Conservation (phyloP, 176 grass and related monocot genomes). For the Ensete ventricosum region DNA sequence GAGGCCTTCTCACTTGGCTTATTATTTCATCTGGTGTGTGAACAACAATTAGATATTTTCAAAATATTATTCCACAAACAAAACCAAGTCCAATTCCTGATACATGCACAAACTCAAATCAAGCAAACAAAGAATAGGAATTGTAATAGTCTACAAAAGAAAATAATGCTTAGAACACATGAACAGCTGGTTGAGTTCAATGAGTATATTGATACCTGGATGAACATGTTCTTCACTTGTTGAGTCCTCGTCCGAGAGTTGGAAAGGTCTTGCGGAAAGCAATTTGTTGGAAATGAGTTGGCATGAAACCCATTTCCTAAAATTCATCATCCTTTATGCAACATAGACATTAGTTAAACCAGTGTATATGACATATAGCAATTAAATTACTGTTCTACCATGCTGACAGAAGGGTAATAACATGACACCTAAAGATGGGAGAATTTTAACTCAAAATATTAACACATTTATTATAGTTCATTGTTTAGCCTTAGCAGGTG, state of each 20-base stretch:
- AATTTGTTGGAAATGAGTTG: conserved; percentile 35
- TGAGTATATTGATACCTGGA: neutral
- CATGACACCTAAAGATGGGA: neutral
- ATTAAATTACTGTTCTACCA: neutral
- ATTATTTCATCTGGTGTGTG: neutral
- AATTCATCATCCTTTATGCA: conserved; percentile 34
- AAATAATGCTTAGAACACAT: neutral
- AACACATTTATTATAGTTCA: too few relatives aligned
- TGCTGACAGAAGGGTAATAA: neutral
- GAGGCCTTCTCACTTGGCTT: neutral
- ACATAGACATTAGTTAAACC: conserved; percentile 1
- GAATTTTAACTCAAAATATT: neutral
- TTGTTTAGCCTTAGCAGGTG: too few relatives aligned
- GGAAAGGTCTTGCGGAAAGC: conserved; percentile 46
- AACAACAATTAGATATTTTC: neutral
- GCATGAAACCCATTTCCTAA: conserved; percentile 58
- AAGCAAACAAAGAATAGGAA: neutral
- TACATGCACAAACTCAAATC: neutral
- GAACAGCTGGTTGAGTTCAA: neutral
- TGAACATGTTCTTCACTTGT: conserved; percentile 12
- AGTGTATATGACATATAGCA: neutral
- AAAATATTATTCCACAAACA: neutral
- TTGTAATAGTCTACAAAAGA: neutral
- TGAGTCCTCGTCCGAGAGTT: conserved; percentile 21
- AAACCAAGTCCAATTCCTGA: neutral